Conservation (phyloP, 73 alveolate genomes). For the Loxodes magnus region DNA sequence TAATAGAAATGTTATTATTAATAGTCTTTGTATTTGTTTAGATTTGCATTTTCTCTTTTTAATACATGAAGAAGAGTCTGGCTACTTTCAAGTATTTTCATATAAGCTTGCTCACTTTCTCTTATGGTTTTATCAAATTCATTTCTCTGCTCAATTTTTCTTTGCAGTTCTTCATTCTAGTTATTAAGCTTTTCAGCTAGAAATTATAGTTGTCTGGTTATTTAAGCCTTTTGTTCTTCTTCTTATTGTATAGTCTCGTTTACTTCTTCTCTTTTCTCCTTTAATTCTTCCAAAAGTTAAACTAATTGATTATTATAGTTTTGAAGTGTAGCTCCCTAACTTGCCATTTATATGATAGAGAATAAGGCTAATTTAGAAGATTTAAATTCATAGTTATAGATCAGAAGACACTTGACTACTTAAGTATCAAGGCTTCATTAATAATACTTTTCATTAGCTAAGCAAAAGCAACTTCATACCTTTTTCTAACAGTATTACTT, state of each 20-base stretch:
- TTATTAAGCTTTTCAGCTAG: slow-evolving; percentile 19
- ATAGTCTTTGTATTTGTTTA: slow-evolving; percentile 17
- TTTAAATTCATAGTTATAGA: too few relatives aligned
- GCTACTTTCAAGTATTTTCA: slow-evolving; percentile 64
- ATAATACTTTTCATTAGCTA: too few relatives aligned
- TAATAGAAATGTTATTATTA: too few relatives aligned
- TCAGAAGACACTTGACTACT: too few relatives aligned
- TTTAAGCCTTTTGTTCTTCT: slow-evolving; percentile 15
- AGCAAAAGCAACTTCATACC: too few relatives aligned
- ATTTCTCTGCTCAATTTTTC: slow-evolving; percentile 29
- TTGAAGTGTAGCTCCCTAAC: slow-evolving; percentile 35
- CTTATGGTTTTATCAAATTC: slow-evolving; percentile 46
- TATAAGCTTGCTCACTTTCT: slow-evolving; percentile 48
- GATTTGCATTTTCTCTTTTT: slow-evolving; percentile 42
- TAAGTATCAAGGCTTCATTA: too few relatives aligned
- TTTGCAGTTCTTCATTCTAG: slow-evolving; percentile 15
- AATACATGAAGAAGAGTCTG: slow-evolving; percentile 73
- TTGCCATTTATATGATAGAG: too few relatives aligned
- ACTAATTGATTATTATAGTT: slow-evolving; percentile 25
- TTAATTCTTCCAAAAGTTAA: slow-evolving; percentile 22
- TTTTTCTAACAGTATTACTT: too few relatives aligned
- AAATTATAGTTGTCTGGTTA: slow-evolving; percentile 24
- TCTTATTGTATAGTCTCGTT: slow-evolving; percentile 17
- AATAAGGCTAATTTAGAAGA: too few relatives aligned
- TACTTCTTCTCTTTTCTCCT: slow-evolving; percentile 24